Conservation (phyloP, 2,329 filamentous ascomycete species). For the Monilinia laxa region DNA sequence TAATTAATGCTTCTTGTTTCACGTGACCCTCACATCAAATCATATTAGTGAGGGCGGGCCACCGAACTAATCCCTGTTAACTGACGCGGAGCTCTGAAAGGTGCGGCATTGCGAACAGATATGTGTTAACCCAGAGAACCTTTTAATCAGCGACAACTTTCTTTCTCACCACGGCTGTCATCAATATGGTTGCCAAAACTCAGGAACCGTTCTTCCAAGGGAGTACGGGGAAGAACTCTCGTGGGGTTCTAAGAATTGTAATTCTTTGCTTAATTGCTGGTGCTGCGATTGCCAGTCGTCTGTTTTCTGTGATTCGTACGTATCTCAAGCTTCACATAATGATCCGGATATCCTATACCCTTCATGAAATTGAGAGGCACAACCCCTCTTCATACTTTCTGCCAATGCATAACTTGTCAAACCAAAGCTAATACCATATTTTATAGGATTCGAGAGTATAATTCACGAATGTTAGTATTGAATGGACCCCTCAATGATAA, state of each 20-base stretch:
- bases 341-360: neutral
- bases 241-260: constrained; percentile 80
- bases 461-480: constrained; percentile 92
- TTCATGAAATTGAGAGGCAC: neutral
- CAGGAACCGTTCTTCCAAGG: constrained; percentile 63
- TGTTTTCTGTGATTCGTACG: constrained; percentile 98
- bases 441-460: constrained; percentile 90
- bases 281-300: constrained; percentile 85
- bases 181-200: constrained; percentile 44
- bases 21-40: neutral
- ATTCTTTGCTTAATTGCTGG: constrained; percentile 91
- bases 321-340: constrained; percentile 35
- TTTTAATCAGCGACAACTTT: constrained; percentile 34
- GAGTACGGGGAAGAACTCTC: constrained; percentile 75
- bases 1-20: neutral
- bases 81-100: constrained; percentile 33
- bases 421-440: constrained; percentile 31
- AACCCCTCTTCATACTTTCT: neutral
- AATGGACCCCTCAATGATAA: constrained; percentile 26
- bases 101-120: constrained; percentile 33
- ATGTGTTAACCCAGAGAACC: constrained; percentile 30
- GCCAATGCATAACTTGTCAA: constrained; percentile 12
- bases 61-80: constrained; percentile 31
- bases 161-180: constrained; percentile 33
- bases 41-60: constrained; percentile 17